Evolutionary conservation across 345 rosid species (phyloP), one percentile per base, ranked within the genome.

Genomic region (Boechera stricta): DNA sequence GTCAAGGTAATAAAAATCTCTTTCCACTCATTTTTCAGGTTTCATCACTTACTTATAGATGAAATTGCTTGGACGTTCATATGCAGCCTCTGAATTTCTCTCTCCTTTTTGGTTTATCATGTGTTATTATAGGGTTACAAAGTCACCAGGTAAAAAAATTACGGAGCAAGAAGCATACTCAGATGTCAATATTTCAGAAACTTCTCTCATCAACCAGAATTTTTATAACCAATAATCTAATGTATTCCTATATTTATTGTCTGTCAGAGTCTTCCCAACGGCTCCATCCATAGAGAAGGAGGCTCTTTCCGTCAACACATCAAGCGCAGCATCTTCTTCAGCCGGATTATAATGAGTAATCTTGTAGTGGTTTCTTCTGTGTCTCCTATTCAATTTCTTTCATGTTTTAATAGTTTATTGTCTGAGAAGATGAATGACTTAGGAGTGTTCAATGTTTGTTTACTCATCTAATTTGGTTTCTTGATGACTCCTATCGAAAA

Each of bases 1-100:
- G 88, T 91, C 68, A 88, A 89, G 97, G 98, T 93, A 85, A 55
- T 24, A 74, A 36, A 4, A 26, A 5, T 12, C 32, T 41, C 67
- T 62, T 24, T 42, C n/a, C 32, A 69, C 15, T 38, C 42, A 63
- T 18, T 32, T 51, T 77, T 57, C 62, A 56, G 12, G 35, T 24
- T n/a, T 39, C 10, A 35, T 59, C 44, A 18, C 10, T 53, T 62
- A 61, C 33, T 68, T 48, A 18, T 28, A 6, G 38, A 28, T 28
- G 29, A 12, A 36, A 32, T 56, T 33, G 26, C 48, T n/a, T 44
- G 67, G 28, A 60, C 28, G 24, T 38, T 15, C 61, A 16, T 11
- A 51, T 13, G 2, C 66, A 61, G 32, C 33, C 49, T 61, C 66
- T 61, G 16, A n/a, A 33, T 39, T 51, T 4, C 6, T 10, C 26